Base-by-base conservation (phyloP, 2,329 filamentous ascomycete species). In the Aquanectria penicillioides region DNA sequence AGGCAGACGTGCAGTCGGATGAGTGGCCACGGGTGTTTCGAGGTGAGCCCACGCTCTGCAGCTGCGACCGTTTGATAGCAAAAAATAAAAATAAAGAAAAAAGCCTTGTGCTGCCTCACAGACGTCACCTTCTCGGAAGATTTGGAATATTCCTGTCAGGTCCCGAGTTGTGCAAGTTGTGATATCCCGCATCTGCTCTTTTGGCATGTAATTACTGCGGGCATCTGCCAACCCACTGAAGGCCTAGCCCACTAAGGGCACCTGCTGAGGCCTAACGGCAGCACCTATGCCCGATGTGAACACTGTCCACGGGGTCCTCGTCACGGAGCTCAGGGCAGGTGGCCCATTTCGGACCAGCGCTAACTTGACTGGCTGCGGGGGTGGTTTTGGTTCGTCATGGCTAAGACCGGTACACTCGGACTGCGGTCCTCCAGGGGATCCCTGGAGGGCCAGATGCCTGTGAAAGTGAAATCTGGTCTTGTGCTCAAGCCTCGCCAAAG, bases 381-480 rank as follows among this genome's bases (percentile, higher is more conserved):
- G 18, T 33, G 33, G 44, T 40, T 49, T 46, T 33, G 33, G 44
- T 40, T 49, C 53, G 46, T 50, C 53, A 50, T 57, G 37, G 44
- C 29, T 22, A 34, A 47, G 33, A 20, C 48, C 36, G 31, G 46
- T 51, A 37, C 31, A 17, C 46, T 33, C 40, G 40, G 41, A 49
- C 51, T 25, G n/a, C n/a, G n/a, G n/a, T n/a, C n/a, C n/a, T n/a
- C n/a, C n/a, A 44, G 40, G 33, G 47, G 40, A 50, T 46, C 40
- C 33, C 33, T 22, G 36, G 31, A 20, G 26, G 12, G 40, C 26
- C 17, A 18, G 18, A 12, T 34, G 18, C 18, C 55, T 52, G 47
- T n/a, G n/a, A n/a, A n/a, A n/a, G 48, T 52, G 55, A 58, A 58
- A 58, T 58, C 55, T 58, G 52, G 55, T 58, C 55, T 58, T 44